Evolutionary conservation across 2,329 filamentous ascomycete species (phyloP), one percentile per base, ranked within the genome.

Genomic region (Alternaria consortialis): DNA sequence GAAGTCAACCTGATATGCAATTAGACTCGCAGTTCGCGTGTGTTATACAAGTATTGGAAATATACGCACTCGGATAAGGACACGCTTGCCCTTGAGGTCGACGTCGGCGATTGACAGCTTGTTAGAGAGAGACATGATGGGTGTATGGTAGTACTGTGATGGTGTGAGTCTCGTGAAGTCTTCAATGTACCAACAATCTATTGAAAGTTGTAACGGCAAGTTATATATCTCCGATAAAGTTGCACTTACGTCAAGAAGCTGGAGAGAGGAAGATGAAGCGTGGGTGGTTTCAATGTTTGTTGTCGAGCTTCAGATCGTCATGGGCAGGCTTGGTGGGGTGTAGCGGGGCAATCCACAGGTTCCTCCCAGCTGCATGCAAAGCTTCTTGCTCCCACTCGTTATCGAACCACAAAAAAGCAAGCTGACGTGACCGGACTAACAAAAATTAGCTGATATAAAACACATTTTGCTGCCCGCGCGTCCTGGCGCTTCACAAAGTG

Each of bases 101-200:
- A 97, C 90, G 79, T 99, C 94, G 71, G 89, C 92, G 83, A 99
- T 97, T 73, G 93, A 92, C 76, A 99, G 92, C 88, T 99, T 99
- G 88, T 90, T 97, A 76, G 94, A 92, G 80, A 99, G 92, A 89
- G 95, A 98, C 95, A 99, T 99, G 62, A 34, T 39, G 56, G 17
- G 7, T 34, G 39, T 56, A n/a, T 52, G n/a, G 43, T 56, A 52
- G 57, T 42, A 39, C 59, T 62, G 57, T 32, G 17, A 53, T 36
- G 29, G 52, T 44, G 37, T 27, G 48, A 27, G 46, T 40, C 37
- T 27, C 42, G 31, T 17, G 27, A 60, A 58, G 59, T 29, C 62
- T 31, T 32, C 27, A 48, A 27, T 7, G 36, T 20, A 37, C 25
- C 13, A 36, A 37, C 17, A 20, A 12, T 31, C 12, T 32, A 23